Evolutionary conservation across 306 rosid species (phyloP), one percentile per base, ranked within the genome.

Genomic region (Morella rubra): DNA sequence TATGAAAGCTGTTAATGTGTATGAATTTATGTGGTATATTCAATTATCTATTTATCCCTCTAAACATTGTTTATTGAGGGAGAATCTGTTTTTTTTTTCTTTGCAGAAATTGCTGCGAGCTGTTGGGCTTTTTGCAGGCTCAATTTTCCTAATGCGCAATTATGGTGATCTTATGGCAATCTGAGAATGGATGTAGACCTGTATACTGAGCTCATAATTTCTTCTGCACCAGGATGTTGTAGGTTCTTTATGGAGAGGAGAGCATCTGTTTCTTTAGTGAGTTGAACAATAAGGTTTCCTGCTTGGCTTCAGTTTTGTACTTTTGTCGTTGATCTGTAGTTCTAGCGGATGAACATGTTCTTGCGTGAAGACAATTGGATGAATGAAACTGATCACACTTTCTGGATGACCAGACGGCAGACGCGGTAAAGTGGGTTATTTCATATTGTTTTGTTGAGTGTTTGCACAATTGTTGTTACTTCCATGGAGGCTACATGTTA

Each of bases 81-180:
- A 53, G 52, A 49, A 24, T 5, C 5, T 54, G 20, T 2, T 62
- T 65, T 44, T 44, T 80, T 60, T 60, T 75, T 50, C 75, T 47
- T 8, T 64, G 90, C 90, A 93, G 98, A 93, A 89, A 87, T 78
- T 93, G 88, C 83, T 93, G 69, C 90, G 97, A 40, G 97, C 98
- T 46, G 79, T 77, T 1, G 97, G 97, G 73, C 60, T 93, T 58
- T 93, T 93, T 72, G 93, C 81, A 6, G 97, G 97, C 69, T 86
- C 97, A 6, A 84, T 93, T 51, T 54, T 88, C 53, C 81, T 93
- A 24, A 87, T 91, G 90, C 81, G 98, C 76, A 87, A 80, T 52
- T 91, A 90, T 60, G 98, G 97, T 44, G 96, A 93, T 67, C 87
- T 91, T 14, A 93, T 93, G 98, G 89, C 98, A n/a, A 77, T 93